Percentiles rank a stretch among this genome's conserved stretches.
phyloP scores from a whole-genome alignment of 306 rosid species.

The Trifolium dubium region DNA sequence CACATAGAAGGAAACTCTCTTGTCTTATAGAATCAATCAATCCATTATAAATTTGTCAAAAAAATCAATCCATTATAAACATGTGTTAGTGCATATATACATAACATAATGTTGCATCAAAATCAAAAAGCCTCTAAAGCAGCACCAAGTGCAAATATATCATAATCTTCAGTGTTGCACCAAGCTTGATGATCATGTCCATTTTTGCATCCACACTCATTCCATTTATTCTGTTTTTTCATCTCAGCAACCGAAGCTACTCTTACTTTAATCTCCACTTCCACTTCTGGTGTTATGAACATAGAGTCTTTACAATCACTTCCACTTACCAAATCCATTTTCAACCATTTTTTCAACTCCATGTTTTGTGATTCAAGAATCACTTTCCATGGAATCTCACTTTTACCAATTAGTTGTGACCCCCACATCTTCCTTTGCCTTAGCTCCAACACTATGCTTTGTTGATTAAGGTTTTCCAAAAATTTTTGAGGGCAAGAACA shows the following conservation, averaged over 20 bases:
- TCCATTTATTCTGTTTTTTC: conserved; percentile 40
- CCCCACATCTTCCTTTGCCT: conserved; percentile 58
- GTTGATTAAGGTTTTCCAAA: conserved; percentile 54
- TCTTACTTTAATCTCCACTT: conserved; percentile 56
- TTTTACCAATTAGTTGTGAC: conserved; percentile 66
- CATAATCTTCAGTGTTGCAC: conserved; percentile 54
- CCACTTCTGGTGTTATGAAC: conserved; percentile 45
- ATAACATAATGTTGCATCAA: not conserved
- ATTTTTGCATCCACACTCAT: conserved; percentile 68
- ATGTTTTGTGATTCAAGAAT: conserved; percentile 63
- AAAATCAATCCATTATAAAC: not conserved
- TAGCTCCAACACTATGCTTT: conserved; percentile 67
- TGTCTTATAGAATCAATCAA: not conserved
- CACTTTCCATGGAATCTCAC: conserved; percentile 68
- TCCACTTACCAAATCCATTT: conserved; percentile 41
- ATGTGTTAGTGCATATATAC: conserved; percentile 27
- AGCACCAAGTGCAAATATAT: conserved; percentile 61
- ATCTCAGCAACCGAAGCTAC: conserved; percentile 15
- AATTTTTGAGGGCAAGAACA: conserved; percentile 59
- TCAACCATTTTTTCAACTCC: conserved; percentile 69
- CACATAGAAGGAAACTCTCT: no score
- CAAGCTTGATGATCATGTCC: conserved; percentile 41
- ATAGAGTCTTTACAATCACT: conserved; percentile 28
- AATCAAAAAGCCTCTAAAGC: conserved; percentile 60
- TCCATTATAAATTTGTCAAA: not conserved